Percentiles rank a stretch among this genome's conserved stretches.
phyloP scores from a whole-genome alignment of 805 yeast genomes.

The Saccharomycopsis synnaedendra region DNA sequence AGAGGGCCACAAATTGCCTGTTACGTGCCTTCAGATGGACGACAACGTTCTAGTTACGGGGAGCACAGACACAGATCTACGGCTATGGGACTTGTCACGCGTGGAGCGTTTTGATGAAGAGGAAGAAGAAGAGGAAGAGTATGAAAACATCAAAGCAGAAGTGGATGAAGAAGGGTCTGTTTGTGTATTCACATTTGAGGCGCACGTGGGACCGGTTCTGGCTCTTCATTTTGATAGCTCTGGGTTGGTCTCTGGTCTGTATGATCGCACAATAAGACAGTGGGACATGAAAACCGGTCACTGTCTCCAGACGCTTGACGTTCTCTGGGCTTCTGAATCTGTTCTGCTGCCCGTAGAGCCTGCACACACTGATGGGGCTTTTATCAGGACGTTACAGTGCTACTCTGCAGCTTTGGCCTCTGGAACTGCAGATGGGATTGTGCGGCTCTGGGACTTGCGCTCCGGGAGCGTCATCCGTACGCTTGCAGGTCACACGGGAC shows the following conservation, averaged over 20 bases:
- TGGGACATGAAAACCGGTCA: constrained; percentile 64
- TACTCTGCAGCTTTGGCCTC: constrained; percentile 70
- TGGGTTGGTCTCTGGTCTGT: constrained; percentile 57
- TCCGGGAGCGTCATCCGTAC: constrained; percentile 54
- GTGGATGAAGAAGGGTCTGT: constrained; percentile 22
- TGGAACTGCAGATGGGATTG: constrained; percentile 68
- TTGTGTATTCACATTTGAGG: constrained; percentile 40
- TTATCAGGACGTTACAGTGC: constrained; percentile 59
- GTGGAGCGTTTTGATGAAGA: constrained; percentile 18
- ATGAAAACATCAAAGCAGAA: neutral
- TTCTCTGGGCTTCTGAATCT: constrained; percentile 39
- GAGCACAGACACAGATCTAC: constrained; percentile 49
- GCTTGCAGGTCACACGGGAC: constrained; percentile 56
- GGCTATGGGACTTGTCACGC: constrained; percentile 43
- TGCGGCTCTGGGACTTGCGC: constrained; percentile 67
- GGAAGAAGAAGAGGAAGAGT: constrained; percentile 13
- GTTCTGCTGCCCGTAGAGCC: constrained; percentile 10
- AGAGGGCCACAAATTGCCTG: constrained; percentile 30
- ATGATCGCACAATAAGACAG: constrained; percentile 60
- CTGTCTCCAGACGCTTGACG: constrained; percentile 61
- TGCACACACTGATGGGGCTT: constrained; percentile 23
- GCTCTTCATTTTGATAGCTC: constrained; percentile 44
- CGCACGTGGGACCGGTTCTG: constrained; percentile 58
- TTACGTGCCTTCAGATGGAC: constrained; percentile 48
- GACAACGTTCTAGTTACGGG: constrained; percentile 41